phyloP scores from a whole-genome alignment of 75 land plant species.

The Adiantum capillusveneris region DNA sequence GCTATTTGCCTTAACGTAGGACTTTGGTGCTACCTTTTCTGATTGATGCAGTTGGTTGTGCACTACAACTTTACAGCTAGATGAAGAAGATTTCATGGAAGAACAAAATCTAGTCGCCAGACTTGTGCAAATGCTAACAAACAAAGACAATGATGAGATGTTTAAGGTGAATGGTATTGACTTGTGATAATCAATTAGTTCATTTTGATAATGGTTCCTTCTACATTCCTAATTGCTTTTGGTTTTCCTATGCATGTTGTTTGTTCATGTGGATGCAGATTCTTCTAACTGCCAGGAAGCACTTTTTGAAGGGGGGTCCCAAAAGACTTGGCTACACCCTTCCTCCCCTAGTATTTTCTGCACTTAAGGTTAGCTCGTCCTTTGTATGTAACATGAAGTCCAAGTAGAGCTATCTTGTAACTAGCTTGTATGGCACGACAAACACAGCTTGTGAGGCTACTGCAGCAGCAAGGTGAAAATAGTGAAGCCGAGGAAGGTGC shows the following conservation, averaged over 20 bases:
- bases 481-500: slow-evolving; percentile 61
- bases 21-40: not conserved
- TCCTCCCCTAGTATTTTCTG: slow-evolving; percentile 85
- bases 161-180: slow-evolving; percentile 46
- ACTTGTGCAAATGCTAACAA: slow-evolving; percentile 81
- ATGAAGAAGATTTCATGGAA: slow-evolving; percentile 97
- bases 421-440: not conserved
- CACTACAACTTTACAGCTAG: slow-evolving; percentile 37
- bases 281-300: slow-evolving; percentile 64
- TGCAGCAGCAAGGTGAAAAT: slow-evolving; percentile 51
- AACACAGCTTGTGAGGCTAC: slow-evolving; percentile 56
- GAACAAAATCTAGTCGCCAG: slow-evolving; percentile 97
- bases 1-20: not conserved
- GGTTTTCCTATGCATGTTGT: too few relatives aligned
- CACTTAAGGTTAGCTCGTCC: slow-evolving; percentile 54
- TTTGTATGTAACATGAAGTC: not conserved
- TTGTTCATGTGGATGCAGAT: slow-evolving; percentile 41
- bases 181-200: too few relatives aligned
- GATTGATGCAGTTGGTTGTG: not conserved
- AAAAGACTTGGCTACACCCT: slow-evolving; percentile 73
- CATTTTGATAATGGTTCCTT: too few relatives aligned
- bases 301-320: slow-evolving; percentile 85
- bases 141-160: slow-evolving; percentile 85
- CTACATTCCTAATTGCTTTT: too few relatives aligned
- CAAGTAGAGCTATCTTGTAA: not conserved